Evolutionary conservation across 306 rosid species (phyloP).

Genomic region (Chamaecrista fasciculata): DNA sequence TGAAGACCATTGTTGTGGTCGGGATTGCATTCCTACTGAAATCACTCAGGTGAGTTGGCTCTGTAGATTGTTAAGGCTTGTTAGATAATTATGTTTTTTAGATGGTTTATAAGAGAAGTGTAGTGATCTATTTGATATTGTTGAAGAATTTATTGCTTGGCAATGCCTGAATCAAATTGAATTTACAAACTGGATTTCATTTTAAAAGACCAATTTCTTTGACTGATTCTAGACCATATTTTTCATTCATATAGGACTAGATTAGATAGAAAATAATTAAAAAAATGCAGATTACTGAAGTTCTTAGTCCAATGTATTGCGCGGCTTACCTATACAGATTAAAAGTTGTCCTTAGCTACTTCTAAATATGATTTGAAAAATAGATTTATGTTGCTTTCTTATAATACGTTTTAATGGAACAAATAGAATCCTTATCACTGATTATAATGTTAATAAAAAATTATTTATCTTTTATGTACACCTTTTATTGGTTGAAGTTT

Average conservation of each 20-base stretch:
- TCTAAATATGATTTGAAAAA: not conserved
- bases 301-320: not conserved
- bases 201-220: not conserved
- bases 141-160: slow-evolving; percentile 5
- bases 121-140: not conserved
- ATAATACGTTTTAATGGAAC: not conserved
- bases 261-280: not conserved
- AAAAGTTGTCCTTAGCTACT: not conserved
- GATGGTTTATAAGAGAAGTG: not conserved
- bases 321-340: not conserved
- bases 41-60: slow-evolving; percentile 69
- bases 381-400: not conserved
- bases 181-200: not conserved
- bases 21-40: slow-evolving; percentile 71
- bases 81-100: not conserved
- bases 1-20: slow-evolving; percentile 69
- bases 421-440: not conserved
- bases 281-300: not conserved
- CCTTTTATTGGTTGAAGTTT: slow-evolving; percentile 3
- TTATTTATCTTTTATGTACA: not conserved
- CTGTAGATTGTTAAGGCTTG: not conserved
- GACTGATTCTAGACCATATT: not conserved
- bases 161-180: not conserved
- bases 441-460: not conserved
- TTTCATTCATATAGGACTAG: not conserved